phyloP scores from a whole-genome alignment of 2,329 filamentous ascomycete species.

The Apiospora sp. region DNA sequence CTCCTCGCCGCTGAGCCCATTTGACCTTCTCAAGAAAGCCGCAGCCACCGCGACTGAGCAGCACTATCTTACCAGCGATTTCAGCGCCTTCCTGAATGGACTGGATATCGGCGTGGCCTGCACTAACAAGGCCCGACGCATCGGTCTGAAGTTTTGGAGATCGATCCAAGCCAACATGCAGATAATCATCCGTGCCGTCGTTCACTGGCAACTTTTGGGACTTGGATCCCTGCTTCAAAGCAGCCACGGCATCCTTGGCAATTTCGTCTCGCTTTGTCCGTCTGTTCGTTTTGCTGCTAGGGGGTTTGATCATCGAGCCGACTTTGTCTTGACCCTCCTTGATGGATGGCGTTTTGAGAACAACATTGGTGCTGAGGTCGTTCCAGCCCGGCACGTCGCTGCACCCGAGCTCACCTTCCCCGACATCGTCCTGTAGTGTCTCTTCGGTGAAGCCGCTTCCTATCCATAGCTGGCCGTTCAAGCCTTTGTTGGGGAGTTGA shows the following conservation, averaged over 20 bases:
- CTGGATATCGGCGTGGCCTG: conserved; percentile 86
- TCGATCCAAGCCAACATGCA: conserved; percentile 63
- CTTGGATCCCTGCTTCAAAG: conserved; percentile 38
- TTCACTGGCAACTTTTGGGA: conserved; percentile 50
- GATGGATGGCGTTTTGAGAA: conserved; percentile 47
- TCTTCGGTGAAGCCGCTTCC: conserved; percentile 92
- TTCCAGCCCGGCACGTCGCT: conserved; percentile 93
- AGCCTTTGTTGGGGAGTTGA: conserved; percentile 73
- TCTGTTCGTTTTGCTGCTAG: conserved; percentile 42
- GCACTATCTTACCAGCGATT: conserved; percentile 90
- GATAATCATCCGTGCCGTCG: conserved; percentile 86
- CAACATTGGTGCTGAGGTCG: conserved; percentile 60
- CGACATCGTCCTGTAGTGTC: conserved; percentile 66
- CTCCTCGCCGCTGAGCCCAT: conserved; percentile 93
- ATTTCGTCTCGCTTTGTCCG: conserved; percentile 45
- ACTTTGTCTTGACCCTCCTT: conserved; percentile 43
- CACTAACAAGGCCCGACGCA: conserved; percentile 43
- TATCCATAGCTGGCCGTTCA: conserved; percentile 93
- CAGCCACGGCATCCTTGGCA: conserved; percentile 40
- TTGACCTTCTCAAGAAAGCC: conserved; percentile 97
- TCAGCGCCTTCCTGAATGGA: conserved; percentile 91
- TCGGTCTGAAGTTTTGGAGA: conserved; percentile 45
- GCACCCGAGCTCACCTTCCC: conserved; percentile 89
- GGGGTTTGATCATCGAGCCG: conserved; percentile 40
- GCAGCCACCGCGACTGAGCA: conserved; percentile 91